These are phyloP conservation scores for Spencermartinsiella ligniputridi DNA, from an alignment of 1,139 yeast genomes.

Conservation along the genomic window DNA sequence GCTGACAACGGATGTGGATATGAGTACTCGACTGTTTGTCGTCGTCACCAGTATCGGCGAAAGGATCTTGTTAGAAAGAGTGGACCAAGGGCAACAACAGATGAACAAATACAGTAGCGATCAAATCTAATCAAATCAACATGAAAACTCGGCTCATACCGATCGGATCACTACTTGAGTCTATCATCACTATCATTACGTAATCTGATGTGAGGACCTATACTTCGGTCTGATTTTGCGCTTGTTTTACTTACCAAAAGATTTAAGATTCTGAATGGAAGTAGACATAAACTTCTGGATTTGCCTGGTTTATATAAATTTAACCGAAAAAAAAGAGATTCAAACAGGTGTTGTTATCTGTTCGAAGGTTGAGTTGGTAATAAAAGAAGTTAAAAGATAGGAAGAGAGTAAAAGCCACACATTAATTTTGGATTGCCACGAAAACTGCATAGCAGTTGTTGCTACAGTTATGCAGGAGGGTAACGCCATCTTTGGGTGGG, in stretches of 20 bases:
- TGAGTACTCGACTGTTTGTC: constrained; percentile 94
- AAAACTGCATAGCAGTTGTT: background rate
- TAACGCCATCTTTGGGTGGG: no score
- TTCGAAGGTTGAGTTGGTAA: background rate
- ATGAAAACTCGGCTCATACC: no score
- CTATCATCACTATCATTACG: no score
- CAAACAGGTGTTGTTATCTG: background rate
- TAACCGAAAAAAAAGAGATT: background rate
- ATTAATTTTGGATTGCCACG: background rate
- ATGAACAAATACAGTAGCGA: background rate
- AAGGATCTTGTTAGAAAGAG: constrained; percentile 67
- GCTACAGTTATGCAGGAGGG: constrained; percentile 1
- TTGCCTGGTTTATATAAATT: constrained; percentile 3
- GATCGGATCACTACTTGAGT: no score
- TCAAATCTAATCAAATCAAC: background rate
- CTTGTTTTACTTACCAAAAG: constrained; percentile 83
- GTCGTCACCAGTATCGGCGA: constrained; percentile 99
- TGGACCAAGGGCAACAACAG: background rate
- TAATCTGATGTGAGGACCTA: no score
- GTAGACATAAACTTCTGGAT: constrained; percentile 39
- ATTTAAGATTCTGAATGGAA: constrained; percentile 94
- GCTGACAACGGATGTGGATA: constrained; percentile 98
- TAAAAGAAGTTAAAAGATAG: background rate
- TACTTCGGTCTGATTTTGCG: no score
- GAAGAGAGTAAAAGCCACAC: background rate